Evolutionary conservation across 2,329 filamentous ascomycete species (phyloP).

Genomic region (Ophiocordyceps robertsii): DNA sequence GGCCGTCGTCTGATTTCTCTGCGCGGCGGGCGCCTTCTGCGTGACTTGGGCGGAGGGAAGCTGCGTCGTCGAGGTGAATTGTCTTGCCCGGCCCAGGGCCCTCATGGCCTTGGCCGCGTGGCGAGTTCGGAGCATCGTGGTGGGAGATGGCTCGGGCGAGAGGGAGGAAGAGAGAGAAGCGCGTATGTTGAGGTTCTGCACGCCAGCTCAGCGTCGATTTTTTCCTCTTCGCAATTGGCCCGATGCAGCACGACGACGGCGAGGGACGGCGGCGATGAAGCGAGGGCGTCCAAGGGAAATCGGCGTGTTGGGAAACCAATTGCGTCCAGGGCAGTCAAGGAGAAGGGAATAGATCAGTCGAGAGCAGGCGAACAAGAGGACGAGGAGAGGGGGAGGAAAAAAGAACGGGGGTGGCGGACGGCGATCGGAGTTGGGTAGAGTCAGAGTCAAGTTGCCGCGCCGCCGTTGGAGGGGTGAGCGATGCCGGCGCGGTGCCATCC

Average conservation of each 20-base stretch:
- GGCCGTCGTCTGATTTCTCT: conserved; percentile 36
- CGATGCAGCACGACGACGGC: too few species aligned
- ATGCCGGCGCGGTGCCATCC: neutral
- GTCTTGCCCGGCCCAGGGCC: conserved; percentile 25
- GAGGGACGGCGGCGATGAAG: too few species aligned
- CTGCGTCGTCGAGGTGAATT: conserved; percentile 26
- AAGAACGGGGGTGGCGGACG: neutral
- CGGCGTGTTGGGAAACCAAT: too few species aligned
- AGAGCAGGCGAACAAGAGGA: neutral
- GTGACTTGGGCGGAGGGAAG: conserved; percentile 19
- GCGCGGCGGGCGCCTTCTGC: conserved; percentile 26
- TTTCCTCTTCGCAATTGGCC: neutral
- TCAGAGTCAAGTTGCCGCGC: too few species aligned
- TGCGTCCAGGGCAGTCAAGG: too few species aligned
- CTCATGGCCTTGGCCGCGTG: conserved; percentile 32
- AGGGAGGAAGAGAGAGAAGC: too few species aligned
- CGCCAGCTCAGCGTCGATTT: neutral
- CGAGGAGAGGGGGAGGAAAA: neutral
- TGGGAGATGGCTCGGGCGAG: too few species aligned
- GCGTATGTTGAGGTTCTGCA: too few species aligned
- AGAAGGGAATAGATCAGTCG: neutral
- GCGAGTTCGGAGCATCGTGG: conserved; percentile 35
- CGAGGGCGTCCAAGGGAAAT: too few species aligned
- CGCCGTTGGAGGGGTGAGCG: neutral
- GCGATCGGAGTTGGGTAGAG: neutral